phyloP scores from a whole-genome alignment of 176 grass and related monocot genomes.

The Coix lacrymajobi region DNA sequence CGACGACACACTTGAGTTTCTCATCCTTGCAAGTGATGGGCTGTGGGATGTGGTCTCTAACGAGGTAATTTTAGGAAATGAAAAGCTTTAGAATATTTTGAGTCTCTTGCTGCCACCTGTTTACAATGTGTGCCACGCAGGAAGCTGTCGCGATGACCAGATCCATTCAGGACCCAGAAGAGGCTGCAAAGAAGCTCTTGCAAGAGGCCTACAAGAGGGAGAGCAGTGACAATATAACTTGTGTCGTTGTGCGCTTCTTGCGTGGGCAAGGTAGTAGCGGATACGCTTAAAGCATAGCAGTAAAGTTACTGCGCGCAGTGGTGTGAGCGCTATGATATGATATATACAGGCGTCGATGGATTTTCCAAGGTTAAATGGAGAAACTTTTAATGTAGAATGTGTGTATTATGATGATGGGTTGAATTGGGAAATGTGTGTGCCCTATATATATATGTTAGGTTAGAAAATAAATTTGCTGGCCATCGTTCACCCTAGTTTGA shows the following conservation, averaged over 20 bases:
- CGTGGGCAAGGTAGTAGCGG: constrained; percentile 37
- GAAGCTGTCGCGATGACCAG: constrained; percentile 51
- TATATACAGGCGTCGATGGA: constrained; percentile 18
- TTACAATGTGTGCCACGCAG: constrained; percentile 8
- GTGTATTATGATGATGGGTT: constrained; percentile 13
- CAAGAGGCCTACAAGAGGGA: constrained; percentile 56
- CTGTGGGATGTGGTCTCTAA: constrained; percentile 63
- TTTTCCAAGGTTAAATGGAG: constrained; percentile 9
- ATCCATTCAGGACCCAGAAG: constrained; percentile 51
- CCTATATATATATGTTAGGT: constrained; percentile 6
- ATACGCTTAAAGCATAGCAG: constrained; percentile 15
- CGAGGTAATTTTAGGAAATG: constrained; percentile 34
- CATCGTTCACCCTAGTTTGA: background rate
- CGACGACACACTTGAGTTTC: constrained; percentile 45
- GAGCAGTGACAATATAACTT: constrained; percentile 63
- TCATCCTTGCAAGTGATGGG: constrained; percentile 59
- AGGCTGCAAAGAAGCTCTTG: constrained; percentile 58
- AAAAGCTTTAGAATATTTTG: background rate
- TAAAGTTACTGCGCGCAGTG: background rate
- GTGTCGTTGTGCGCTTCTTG: constrained; percentile 51
- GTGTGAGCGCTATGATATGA: background rate
- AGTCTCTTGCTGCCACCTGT: background rate
- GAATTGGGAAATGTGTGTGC: background rate
- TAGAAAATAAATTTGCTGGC: constrained; percentile 38
- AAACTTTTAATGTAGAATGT: constrained; percentile 8